Evolutionary conservation across 1,139 yeast genomes (phyloP), one percentile per base, ranked within the genome.

Genomic region (Candida sp.): DNA sequence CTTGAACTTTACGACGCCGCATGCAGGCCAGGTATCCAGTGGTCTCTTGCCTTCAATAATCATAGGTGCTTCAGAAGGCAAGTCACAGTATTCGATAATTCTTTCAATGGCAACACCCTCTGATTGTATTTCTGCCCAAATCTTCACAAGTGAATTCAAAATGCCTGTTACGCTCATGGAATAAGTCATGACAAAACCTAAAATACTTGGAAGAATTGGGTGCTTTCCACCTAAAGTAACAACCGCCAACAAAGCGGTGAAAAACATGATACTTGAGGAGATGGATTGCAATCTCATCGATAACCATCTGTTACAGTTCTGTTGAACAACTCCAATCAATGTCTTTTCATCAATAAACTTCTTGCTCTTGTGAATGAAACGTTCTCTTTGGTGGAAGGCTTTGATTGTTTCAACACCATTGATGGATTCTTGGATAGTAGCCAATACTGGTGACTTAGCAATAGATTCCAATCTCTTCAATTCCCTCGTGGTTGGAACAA

Each of bases 371-470:
- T 69, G 76, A 40, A 72, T 72, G 63, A 86, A 87, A 54, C 90
- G 76, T 6, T 69, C 75, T 23, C 69, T 63, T 54, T 85, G 88
- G 28, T 73, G 60, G 55, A 72, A 86, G 0, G 90, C 90, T 51
- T 80, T 70, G 40, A 86, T 79, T 2, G 88, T 85, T 44, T 81
- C 85, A 47, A 81, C 77, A 2, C 91, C 91, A 42, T 73, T 72
- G 41, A 85, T 68, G 8, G 85, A 80, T 63, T 86, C 90, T 55
- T 85, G 86, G 42, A 86, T 69, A 54, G 84, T 85, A 0, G 89
- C 85, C 69, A 78, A 83, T n/a, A 86, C 82, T 4, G 90, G 90
- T 44, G 86, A 80, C 54, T 66, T 67, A 41, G 61, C 62, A 7
- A 67, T 63, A 31, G 71, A 67, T 46, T 57, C 62, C 44, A 71